Evolutionary conservation across 2,329 filamentous ascomycete species (phyloP).

Genomic region (Amesomyces nigricolor): DNA sequence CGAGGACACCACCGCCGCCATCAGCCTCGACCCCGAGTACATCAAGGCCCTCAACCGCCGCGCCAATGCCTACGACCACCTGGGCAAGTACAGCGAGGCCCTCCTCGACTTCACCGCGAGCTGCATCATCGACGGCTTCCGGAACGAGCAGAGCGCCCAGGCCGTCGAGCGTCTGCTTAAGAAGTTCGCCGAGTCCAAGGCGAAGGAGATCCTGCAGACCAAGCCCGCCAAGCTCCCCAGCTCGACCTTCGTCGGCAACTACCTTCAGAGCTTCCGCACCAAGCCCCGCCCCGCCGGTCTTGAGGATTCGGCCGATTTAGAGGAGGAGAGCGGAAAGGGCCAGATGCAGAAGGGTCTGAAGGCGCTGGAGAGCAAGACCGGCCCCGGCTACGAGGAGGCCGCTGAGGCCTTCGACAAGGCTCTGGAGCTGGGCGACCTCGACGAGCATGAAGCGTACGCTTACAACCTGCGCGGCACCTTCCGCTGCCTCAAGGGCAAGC

Average conservation of each 20-base stretch:
- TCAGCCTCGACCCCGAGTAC: conserved; percentile 90
- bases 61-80: conserved; percentile 93
- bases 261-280: conserved; percentile 93
- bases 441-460: conserved; percentile 78
- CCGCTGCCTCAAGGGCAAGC: conserved; percentile 85
- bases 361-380: conserved; percentile 78
- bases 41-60: conserved; percentile 96
- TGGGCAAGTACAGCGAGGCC: conserved; percentile 85
- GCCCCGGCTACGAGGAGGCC: conserved; percentile 86
- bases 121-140: conserved; percentile 97
- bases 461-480: conserved; percentile 98
- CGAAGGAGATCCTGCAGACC: conserved; percentile 80
- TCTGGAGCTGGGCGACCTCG: conserved; percentile 73
- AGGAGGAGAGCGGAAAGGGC: conserved; percentile 73
- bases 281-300: conserved; percentile 74
- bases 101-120: conserved; percentile 96
- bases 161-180: conserved; percentile 90
- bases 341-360: conserved; percentile 79
- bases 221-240: conserved; percentile 85
- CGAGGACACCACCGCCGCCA: conserved; percentile 90
- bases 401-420: conserved; percentile 81
- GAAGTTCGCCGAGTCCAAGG: conserved; percentile 94
- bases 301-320: conserved; percentile 72
- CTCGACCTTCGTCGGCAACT: conserved; percentile 96
- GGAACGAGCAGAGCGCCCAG: conserved; percentile 81